Evolutionary conservation across 1,284 basidiomycete species (phyloP).

Genomic region (Malassezia yamatoensis): DNA sequence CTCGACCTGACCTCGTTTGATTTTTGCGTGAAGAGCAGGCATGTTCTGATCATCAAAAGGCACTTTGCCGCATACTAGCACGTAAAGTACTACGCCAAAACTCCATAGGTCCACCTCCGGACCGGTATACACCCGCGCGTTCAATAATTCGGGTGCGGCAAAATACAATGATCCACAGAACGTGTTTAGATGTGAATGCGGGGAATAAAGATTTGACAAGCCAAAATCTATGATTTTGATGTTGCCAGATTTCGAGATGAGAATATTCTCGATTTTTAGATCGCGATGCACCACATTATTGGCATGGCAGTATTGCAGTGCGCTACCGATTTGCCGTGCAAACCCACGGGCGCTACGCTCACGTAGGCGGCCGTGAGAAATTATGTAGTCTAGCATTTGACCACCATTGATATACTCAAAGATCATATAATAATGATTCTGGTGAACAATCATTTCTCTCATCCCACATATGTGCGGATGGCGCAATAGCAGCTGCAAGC

Average conservation of each 20-base stretch:
- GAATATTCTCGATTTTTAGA: slow-evolving; percentile 98
- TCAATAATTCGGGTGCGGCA: slow-evolving; percentile 89
- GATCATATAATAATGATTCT: slow-evolving; percentile 90
- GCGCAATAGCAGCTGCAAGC: slow-evolving; percentile 80
- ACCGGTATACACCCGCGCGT: slow-evolving; percentile 90
- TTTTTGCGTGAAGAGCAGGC: slow-evolving; percentile 97
- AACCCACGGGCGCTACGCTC: slow-evolving; percentile 94
- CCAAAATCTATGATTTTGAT: slow-evolving; percentile 99
- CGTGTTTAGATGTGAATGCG: slow-evolving; percentile 69
- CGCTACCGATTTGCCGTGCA: slow-evolving; percentile 88
- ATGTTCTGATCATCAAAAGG: slow-evolving; percentile 98
- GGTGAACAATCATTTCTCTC: slow-evolving; percentile 68
- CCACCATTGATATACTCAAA: slow-evolving; percentile 97
- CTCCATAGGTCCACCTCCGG: slow-evolving; percentile 99
- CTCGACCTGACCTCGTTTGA: slow-evolving; percentile 91
- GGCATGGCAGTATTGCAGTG: slow-evolving; percentile 89
- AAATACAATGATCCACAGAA: slow-evolving; percentile 98
- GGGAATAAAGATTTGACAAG: slow-evolving; percentile 90
- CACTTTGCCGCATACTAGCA: slow-evolving; percentile 93
- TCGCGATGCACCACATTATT: slow-evolving; percentile 97
- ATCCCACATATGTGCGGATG: slow-evolving; percentile 98
- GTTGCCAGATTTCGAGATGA: slow-evolving; percentile 94
- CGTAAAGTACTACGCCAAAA: slow-evolving; percentile 94
- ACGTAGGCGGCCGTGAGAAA: slow-evolving; percentile 87
- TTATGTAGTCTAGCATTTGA: slow-evolving; percentile 99